Base-by-base conservation (phyloP, 129 eudicot species). In the Pulicaria dysenterica region DNA sequence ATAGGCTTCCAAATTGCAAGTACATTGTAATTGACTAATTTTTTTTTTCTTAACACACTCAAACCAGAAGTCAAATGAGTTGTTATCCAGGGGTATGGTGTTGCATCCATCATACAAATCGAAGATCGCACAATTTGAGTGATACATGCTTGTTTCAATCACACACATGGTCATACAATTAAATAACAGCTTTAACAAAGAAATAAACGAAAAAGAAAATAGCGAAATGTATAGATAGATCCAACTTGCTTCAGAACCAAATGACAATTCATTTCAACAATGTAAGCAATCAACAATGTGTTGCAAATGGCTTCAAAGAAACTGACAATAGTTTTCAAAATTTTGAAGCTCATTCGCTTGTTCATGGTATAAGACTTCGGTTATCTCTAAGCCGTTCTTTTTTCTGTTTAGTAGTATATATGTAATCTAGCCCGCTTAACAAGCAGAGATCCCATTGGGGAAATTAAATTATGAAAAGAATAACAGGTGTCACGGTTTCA, bases 401-500 rank as follows among this genome's bases (percentile, higher is more conserved):
- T 70, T 13, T 16, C 50, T 10, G 38, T 63, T 34, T 31, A 34
- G 42, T 36, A 14, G n/a, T 17, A 34, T 24, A 24, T 24, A 24
- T 24, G 31, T 24, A 24, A 24, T 58, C 58, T 39, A 31, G 31
- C 72, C 47, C 34, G 13, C 77, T 51, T 70, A 59, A 60, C 13
- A 57, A 48, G 39, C 4, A 69, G 9, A 16, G 70, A 77, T 70
- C 64, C 64, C 76, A 60, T 49, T 71, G 48, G n/a, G n/a, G 47
- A 42, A 19, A 17, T 31, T 31, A 16, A 59, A 69, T 61, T 12
- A 0, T 39, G 13, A 37, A 64, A 69, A 69, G 44, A 42, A 31
- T 16, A 41, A 45, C 42, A 54, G 15, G 15, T 55, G 3, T 31
- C 38, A n/a, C 38, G 9, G 57, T 37, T 46, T 67, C 50, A 5